phyloP scores from a whole-genome alignment of 75 land plant genomes.

The Ceratopteris richardii region DNA sequence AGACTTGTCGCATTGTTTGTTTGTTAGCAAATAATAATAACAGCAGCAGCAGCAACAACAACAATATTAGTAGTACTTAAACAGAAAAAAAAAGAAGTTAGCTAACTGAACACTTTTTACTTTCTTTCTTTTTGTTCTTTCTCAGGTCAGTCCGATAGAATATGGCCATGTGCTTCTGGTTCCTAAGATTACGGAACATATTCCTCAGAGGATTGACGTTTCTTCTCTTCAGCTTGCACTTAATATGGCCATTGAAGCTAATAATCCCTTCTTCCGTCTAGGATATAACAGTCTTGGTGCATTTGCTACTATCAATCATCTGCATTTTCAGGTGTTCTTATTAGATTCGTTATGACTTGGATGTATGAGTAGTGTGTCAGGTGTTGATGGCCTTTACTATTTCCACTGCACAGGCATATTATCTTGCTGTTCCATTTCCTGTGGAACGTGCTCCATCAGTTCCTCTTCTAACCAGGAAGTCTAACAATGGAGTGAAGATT shows the following conservation, averaged over 20 bases:
- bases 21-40: too few relatives aligned
- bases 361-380: too few relatives aligned
- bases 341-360: too few relatives aligned
- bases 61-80: too few relatives aligned
- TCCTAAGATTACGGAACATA: slow-evolving; percentile 17
- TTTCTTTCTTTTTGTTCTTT: not conserved
- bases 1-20: too few relatives aligned
- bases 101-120: not conserved
- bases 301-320: slow-evolving; percentile 29
- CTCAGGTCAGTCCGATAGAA: slow-evolving; percentile 48
- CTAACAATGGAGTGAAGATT: slow-evolving; percentile 23
- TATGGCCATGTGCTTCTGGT: slow-evolving; percentile 61
- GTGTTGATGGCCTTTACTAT: not conserved
- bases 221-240: slow-evolving; percentile 32
- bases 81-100: too few relatives aligned
- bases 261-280: slow-evolving; percentile 36
- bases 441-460: slow-evolving; percentile 31
- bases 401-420: slow-evolving; percentile 37
- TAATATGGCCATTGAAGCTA: slow-evolving; percentile 31
- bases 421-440: slow-evolving; percentile 47
- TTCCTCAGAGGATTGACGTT: slow-evolving; percentile 21
- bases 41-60: too few relatives aligned
- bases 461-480: slow-evolving; percentile 3
- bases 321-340: slow-evolving; percentile 40
- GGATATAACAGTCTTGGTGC: slow-evolving; percentile 42